These are phyloP conservation scores for Desmodesmus armatus DNA, from an alignment of 139 green algal species.

Conservation along the genomic window DNA sequence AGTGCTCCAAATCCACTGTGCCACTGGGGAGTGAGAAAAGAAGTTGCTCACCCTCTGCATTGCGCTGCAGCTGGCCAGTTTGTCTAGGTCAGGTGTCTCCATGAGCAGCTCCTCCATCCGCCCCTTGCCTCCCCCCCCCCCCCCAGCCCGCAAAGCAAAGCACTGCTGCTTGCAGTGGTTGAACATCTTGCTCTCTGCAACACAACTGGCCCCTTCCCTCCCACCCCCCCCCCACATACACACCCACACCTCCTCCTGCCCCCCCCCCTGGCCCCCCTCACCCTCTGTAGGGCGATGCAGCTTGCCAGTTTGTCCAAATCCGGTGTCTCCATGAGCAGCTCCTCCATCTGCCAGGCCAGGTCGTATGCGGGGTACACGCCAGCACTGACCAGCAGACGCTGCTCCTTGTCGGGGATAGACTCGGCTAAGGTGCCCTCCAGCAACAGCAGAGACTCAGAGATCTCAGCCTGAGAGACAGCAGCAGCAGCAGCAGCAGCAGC, in stretches of 20 bases:
- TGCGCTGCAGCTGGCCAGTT: not conserved
- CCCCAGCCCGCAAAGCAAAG: too few relatives aligned
- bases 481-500: conserved; percentile 24
- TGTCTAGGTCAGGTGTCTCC: not conserved
- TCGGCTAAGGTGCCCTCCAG: not conserved
- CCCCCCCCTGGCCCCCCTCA: not conserved
- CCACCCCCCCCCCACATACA: too few relatives aligned
- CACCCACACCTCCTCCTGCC: too few relatives aligned
- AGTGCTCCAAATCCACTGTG: too few relatives aligned
- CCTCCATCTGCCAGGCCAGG: conserved; percentile 44
- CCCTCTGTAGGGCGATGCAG: conserved; percentile 25
- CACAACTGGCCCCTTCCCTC: too few relatives aligned
- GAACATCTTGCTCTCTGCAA: too few relatives aligned
- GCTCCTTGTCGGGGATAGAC: not conserved
- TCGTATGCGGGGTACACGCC: conserved; percentile 32
- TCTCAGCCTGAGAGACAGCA: conserved; percentile 21
- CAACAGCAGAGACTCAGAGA: not conserved
- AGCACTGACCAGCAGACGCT: not conserved
- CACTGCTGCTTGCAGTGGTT: too few relatives aligned
- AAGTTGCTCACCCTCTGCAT: not conserved
- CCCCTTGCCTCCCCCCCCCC: too few relatives aligned
- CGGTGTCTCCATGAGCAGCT: conserved; percentile 12
- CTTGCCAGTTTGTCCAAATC: conserved; percentile 9
- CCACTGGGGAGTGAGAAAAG: too few relatives aligned
- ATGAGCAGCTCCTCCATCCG: not conserved